phyloP scores from a whole-genome alignment of 164 flowering plant genomes.

The Tetrastigma voinierianum region DNA sequence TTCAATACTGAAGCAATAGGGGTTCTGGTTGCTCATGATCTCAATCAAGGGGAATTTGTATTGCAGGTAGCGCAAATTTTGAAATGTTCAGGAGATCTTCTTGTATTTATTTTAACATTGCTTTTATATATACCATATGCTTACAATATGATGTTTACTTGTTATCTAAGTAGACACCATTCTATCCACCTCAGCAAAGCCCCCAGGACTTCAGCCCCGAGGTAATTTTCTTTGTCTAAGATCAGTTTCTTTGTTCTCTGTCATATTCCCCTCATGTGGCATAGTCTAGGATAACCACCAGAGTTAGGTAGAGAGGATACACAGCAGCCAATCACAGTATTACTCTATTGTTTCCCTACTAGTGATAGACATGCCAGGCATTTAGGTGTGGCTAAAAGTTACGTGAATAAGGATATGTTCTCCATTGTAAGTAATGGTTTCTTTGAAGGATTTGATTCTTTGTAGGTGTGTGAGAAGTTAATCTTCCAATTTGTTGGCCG shows the following conservation, averaged over 20 bases:
- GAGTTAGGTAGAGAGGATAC: not conserved
- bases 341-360: not conserved
- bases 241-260: not conserved
- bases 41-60: constrained; percentile 86
- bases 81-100: not conserved
- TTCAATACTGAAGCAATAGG: constrained; percentile 91
- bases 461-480: constrained; percentile 76
- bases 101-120: constrained; percentile 4
- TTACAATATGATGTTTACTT: constrained; percentile 7
- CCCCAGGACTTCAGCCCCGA: constrained; percentile 68
- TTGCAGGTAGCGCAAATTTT: constrained; percentile 64
- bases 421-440: not conserved
- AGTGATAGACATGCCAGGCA: not conserved
- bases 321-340: not conserved
- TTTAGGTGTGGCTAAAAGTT: not conserved
- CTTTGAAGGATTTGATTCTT: constrained; percentile 19
- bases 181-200: constrained; percentile 92
- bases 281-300: not conserved
- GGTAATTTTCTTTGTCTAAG: constrained; percentile 41
- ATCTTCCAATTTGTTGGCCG: constrained; percentile 77
- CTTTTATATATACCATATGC: not conserved
- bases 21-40: constrained; percentile 95
- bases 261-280: not conserved
- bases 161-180: constrained; percentile 61
- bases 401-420: not conserved